A percentile compares a stretch with the other conserved stretches of the same genome.
These are phyloP conservation scores for Piper longum DNA, from an alignment of 164 flowering plant species.

Conservation along the genomic window DNA sequence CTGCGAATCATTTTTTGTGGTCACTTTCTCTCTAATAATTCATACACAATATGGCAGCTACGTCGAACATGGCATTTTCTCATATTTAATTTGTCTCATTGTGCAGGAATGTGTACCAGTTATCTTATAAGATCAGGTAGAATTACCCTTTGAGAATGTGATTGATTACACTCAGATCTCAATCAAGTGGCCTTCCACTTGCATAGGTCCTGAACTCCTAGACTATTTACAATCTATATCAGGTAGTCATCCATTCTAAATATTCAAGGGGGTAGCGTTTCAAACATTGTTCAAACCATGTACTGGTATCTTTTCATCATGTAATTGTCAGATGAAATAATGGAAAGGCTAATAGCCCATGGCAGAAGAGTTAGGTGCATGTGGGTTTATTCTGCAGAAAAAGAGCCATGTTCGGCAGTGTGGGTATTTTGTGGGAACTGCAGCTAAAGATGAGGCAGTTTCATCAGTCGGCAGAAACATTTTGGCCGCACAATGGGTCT, in stretches of 20 bases:
- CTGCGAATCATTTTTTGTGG: constrained; percentile 92
- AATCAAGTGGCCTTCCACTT: constrained; percentile 86
- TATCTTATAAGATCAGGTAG: constrained; percentile 81
- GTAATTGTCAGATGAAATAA: constrained; percentile 38
- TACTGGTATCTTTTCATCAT: neutral
- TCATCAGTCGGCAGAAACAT: constrained; percentile 85
- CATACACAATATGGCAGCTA: too few species aligned
- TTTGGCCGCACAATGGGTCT: constrained; percentile 85
- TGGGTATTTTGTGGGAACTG: constrained; percentile 84
- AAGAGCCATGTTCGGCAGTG: constrained; percentile 63
- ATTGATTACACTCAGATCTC: constrained; percentile 73
- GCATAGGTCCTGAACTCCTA: constrained; percentile 57
- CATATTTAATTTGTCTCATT: neutral
- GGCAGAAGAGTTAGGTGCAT: constrained; percentile 74
- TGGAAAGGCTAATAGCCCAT: constrained; percentile 53
- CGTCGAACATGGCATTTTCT: too few species aligned
- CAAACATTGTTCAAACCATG: neutral
- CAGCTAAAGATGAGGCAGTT: constrained; percentile 76
- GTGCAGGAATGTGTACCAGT: constrained; percentile 94
- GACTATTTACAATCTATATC: constrained; percentile 76
- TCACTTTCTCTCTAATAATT: constrained; percentile 18
- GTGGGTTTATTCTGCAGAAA: constrained; percentile 65
- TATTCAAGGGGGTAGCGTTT: too few species aligned
- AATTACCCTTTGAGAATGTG: constrained; percentile 81
- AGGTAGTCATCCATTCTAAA: constrained; percentile 24